phyloP scores from a whole-genome alignment of 805 yeast genomes.

The Debaryomyces maramus region DNA sequence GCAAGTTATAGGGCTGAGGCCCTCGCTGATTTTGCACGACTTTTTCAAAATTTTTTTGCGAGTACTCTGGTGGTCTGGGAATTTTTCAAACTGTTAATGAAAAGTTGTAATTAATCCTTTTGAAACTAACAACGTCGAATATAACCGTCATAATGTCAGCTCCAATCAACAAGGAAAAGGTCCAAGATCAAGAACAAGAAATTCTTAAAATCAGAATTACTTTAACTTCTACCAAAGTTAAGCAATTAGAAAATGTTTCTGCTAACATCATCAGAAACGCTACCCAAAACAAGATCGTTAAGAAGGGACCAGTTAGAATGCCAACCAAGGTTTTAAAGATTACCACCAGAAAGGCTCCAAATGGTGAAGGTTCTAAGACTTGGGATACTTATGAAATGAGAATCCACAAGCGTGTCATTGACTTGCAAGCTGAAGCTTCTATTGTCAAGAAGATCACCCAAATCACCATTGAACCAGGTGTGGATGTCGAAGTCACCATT shows the following conservation, averaged over 20 bases:
- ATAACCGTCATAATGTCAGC: conserved; percentile 61
- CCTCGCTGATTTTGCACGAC: conserved; percentile 5
- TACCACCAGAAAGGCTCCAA: conserved; percentile 99
- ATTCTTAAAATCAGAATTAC: conserved; percentile 98
- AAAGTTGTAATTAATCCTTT: conserved; percentile 1
- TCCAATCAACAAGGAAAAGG: conserved; percentile 79
- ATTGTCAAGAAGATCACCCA: conserved; percentile 94
- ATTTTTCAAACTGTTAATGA: neutral
- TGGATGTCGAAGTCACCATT: conserved; percentile 92
- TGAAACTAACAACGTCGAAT: conserved; percentile 39
- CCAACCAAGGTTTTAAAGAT: conserved; percentile 98
- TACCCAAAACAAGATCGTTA: conserved; percentile 73
- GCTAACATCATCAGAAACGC: conserved; percentile 88
- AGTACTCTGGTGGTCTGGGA: neutral
- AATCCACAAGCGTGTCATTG: conserved; percentile 99
- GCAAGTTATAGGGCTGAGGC: conserved; percentile 10
- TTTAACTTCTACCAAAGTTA: conserved; percentile 97
- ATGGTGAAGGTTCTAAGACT: conserved; percentile 99
- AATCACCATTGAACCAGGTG: conserved; percentile 99
- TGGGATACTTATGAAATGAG: conserved; percentile 99
- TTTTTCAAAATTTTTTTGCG: neutral
- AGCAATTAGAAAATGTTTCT: conserved; percentile 96
- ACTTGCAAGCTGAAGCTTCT: conserved; percentile 94
- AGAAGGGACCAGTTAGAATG: conserved; percentile 99
- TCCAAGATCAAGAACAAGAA: conserved; percentile 77